Base-by-base conservation (phyloP, 2,329 filamentous ascomycete genomes). In the Sordariomycetes sp. region DNA sequence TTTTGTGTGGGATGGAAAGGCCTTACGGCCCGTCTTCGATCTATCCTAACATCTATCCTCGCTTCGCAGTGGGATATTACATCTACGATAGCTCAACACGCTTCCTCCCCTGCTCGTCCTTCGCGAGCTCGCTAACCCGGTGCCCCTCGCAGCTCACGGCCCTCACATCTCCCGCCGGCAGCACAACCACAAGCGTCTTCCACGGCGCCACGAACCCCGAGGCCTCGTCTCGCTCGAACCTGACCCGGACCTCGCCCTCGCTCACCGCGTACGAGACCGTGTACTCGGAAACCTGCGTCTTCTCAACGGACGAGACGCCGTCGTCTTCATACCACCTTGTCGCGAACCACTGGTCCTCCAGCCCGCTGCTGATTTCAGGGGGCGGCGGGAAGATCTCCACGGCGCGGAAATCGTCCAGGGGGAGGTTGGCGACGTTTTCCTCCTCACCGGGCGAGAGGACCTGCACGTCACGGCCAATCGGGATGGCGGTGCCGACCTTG, bases 301-400 rank as follows among this genome's bases (percentile, higher is more conserved):
- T 69, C 1, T 64, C 58, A 12, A 60, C 65, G 0, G 64, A 54
- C 0, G 71, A 67, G 1, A 73, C 66, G 4, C 72, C 72, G 14
- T 75, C 71, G 24, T 74, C 72, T 59, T 75, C 72, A 32, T 68
- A 68, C 72, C 72, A 75, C 0, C 59, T 60, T 1, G 59, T 69
- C 55, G 65, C 62, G 12, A 68, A 69, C 63, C 64, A 66, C 52
- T 65, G 66, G 7, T 60, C 62, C 16, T 58, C 54, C 3, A 61
- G 60, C 0, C 59, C 57, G 22, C 54, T 55, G 46, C 46, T 50
- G 20, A 20, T 6, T 6, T 11, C 59, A 65, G 0, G 72, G 70
- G 46, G 46, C 8, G 46, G 46, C 0, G 74, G 74, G 61, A 76
- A 75, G 24, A 77, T 72, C 62, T 76, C 74, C 0, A 76, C 67